Evolutionary conservation across 1,284 basidiomycete species (phyloP), one percentile per base, ranked within the genome.

Genomic region (Cutaneotrichosporon cyanovorans): DNA sequence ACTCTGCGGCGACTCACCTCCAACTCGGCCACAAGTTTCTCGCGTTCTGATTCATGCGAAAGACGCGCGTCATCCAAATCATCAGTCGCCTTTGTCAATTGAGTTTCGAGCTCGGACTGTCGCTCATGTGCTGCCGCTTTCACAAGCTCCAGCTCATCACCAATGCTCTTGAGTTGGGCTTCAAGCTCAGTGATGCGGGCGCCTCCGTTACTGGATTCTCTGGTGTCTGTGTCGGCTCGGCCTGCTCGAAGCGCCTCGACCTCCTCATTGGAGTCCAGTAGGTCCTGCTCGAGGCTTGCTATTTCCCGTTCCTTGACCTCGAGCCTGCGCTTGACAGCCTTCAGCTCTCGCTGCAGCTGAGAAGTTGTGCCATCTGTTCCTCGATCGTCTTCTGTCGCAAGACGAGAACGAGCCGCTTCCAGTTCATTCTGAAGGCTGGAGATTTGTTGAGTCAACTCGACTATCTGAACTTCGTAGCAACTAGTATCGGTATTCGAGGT

Each of bases 271-370:
- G 51, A 42, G 15, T 45, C 46, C 34, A 55, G 47, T 5, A 60
- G 46, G 12, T 48, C 42, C 15, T n/a, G 16, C 34, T 37, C 22
- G 30, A 41, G 35, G 10, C 45, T 34, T 4, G 33, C 25, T 7
- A 46, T 37, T 25, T 42, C 42, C 10, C 39, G 42, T 4, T 50
- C 44, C 31, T 42, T 46, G 3, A 44, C 53, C 8, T 61, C 58
- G 38, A 51, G 52, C 16, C 58, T 53, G 14, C 60, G 49, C 1
- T 46, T 18, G 1, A 53, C 50, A 6, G 54, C 52, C 9, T 56
- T 54, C 8, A 60, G 46, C 39, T 62, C 56, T 30, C 58, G 53
- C 37, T 57, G 54, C 15, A 58, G 41, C 23, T 56, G 52, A 8
- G 46, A 40, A 18, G 51, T 25, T 4, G 45, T 47, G 4, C 20